These are phyloP conservation scores for Botrytis fragariae DNA, from an alignment of 2,329 filamentous ascomycete species.

Conservation along the genomic window DNA sequence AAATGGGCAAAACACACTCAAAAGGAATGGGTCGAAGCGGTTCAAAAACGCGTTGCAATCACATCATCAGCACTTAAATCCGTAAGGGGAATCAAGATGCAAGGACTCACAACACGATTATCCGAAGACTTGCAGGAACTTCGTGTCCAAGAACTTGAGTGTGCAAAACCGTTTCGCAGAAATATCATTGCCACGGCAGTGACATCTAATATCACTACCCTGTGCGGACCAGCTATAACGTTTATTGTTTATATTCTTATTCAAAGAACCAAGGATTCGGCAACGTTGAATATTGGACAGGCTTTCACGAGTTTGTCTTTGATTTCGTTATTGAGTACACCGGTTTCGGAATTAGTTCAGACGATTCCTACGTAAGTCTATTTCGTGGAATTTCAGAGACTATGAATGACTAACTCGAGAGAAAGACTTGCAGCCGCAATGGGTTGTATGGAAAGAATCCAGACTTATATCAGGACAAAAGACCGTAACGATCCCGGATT, in stretches of 20 bases:
- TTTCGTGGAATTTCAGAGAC: not conserved
- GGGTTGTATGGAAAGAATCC: slow-evolving; percentile 13
- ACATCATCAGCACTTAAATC: slow-evolving; percentile 31
- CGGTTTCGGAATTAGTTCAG: slow-evolving; percentile 3
- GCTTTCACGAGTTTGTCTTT: slow-evolving; percentile 46
- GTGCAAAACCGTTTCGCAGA: slow-evolving; percentile 18
- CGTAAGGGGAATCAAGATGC: slow-evolving; percentile 36
- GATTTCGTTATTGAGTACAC: slow-evolving; percentile 37
- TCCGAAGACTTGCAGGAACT: slow-evolving; percentile 34
- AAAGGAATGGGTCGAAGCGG: slow-evolving; percentile 31
- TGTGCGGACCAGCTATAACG: not conserved
- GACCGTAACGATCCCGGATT: not conserved
- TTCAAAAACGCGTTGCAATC: slow-evolving; percentile 33
- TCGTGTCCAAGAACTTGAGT: slow-evolving; percentile 21
- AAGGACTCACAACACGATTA: slow-evolving; percentile 24
- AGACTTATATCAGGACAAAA: slow-evolving; percentile 4
- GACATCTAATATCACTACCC: slow-evolving; percentile 2
- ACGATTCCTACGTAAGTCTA: slow-evolving; percentile 14
- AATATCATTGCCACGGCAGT: slow-evolving; percentile 9
- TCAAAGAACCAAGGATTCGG: not conserved
- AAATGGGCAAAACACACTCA: slow-evolving; percentile 16
- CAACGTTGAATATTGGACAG: slow-evolving; percentile 28
- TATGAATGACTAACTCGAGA: not conserved
- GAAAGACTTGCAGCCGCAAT: slow-evolving; percentile 5
- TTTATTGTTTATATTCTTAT: slow-evolving; percentile 13